These are phyloP conservation scores for Tilletia horrida DNA, from an alignment of 1,284 basidiomycete genomes.

Conservation along the genomic window DNA sequence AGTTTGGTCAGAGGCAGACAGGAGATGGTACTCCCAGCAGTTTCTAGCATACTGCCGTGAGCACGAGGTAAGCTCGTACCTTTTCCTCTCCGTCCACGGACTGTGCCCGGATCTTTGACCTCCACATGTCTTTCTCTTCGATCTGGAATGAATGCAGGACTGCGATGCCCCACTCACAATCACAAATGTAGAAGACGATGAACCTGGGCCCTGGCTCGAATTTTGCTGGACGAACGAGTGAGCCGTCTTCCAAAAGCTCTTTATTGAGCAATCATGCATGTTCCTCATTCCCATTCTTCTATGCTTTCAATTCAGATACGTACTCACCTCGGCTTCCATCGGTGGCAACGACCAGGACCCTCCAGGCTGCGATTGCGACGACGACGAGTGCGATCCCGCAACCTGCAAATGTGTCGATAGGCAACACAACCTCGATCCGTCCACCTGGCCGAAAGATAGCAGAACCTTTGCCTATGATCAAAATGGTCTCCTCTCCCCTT, in stretches of 20 bases:
- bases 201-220: slow-evolving; percentile 37
- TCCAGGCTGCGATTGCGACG: slow-evolving; percentile 32
- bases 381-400: slow-evolving; percentile 34
- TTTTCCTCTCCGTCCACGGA: too few species aligned
- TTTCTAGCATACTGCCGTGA: slow-evolving; percentile 27
- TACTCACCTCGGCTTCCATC: slow-evolving; percentile 10
- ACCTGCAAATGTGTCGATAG: slow-evolving; percentile 32
- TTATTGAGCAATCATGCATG: too few species aligned
- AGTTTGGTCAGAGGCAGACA: neutral
- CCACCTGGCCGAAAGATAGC: neutral
- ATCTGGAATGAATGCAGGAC: too few species aligned
- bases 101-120: neutral
- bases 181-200: slow-evolving; percentile 23
- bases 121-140: neutral
- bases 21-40: neutral
- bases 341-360: neutral
- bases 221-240: slow-evolving; percentile 33
- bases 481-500: slow-evolving; percentile 22
- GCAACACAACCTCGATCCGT: neutral
- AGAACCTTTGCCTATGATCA: slow-evolving; percentile 25
- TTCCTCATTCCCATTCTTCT: too few species aligned
- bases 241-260: too few species aligned
- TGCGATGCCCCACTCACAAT: slow-evolving; percentile 24
- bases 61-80: slow-evolving; percentile 17
- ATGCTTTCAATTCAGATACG: slow-evolving; percentile 29